Evolutionary conservation across 2,329 filamentous ascomycete species (phyloP).

Genomic region (Fusarium equiseti): DNA sequence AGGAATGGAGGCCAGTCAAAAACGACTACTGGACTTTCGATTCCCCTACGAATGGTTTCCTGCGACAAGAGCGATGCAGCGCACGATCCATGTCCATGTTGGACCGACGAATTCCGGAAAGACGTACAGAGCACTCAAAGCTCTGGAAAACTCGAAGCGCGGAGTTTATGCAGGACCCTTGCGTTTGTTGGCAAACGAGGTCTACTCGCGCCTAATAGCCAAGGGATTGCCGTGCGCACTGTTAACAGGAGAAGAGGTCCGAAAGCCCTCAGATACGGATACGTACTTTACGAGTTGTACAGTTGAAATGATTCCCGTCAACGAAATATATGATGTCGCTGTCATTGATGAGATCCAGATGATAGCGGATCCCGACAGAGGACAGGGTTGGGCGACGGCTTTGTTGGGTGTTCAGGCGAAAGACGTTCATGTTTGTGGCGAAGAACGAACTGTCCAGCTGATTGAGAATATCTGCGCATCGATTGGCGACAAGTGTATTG

Average conservation of each 20-base stretch:
- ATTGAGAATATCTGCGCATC: constrained; percentile 81
- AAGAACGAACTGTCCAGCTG: constrained; percentile 83
- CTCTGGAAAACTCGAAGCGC: constrained; percentile 78
- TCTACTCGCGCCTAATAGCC: constrained; percentile 87
- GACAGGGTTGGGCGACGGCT: constrained; percentile 95
- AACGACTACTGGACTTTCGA: constrained; percentile 81
- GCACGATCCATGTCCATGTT: constrained; percentile 91
- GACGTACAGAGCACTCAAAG: constrained; percentile 92
- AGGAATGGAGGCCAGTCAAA: constrained; percentile 69
- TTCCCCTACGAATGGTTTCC: constrained; percentile 95
- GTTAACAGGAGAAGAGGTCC: constrained; percentile 90
- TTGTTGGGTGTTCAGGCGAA: constrained; percentile 87
- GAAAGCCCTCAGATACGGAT: constrained; percentile 70
- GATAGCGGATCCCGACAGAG: constrained; percentile 83
- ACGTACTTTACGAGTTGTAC: constrained; percentile 83
- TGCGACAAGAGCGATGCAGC: constrained; percentile 80
- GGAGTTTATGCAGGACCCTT: constrained; percentile 94
- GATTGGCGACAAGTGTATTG: constrained; percentile 83
- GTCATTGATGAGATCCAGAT: constrained; percentile 99
- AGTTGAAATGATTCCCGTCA: constrained; percentile 84
- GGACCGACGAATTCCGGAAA: constrained; percentile 98
- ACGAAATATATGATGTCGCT: constrained; percentile 78
- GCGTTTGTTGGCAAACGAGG: constrained; percentile 89
- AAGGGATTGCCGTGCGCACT: constrained; percentile 83
- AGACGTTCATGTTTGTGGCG: constrained; percentile 94